Evolutionary conservation across 495 filamentous ascomycete species (phyloP).

Genomic region (Bacidia gigantensis): DNA sequence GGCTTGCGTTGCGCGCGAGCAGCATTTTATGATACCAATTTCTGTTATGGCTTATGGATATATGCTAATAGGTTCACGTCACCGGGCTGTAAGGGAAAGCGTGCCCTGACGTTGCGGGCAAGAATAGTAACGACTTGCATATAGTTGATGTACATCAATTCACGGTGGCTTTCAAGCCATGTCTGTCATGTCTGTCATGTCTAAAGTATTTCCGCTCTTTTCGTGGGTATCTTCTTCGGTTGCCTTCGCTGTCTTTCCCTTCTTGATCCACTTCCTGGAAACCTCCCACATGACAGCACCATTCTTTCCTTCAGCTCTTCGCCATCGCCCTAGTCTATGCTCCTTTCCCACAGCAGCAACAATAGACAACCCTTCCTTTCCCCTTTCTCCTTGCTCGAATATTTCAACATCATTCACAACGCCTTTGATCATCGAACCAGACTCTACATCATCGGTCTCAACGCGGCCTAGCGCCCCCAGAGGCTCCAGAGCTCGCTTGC

Average conservation of each 20-base stretch:
- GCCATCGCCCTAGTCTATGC: slow-evolving; percentile 68
- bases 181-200: too few species aligned
- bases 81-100: too few species aligned
- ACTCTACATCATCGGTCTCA: slow-evolving; percentile 16
- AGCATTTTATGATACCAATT: too few species aligned
- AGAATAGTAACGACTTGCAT: too few species aligned
- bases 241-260: neutral
- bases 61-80: too few species aligned
- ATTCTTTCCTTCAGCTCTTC: slow-evolving; percentile 53
- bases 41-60: too few species aligned
- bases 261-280: slow-evolving; percentile 27
- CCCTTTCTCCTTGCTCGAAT: slow-evolving; percentile 60
- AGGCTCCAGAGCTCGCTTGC: slow-evolving; percentile 64
- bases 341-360: slow-evolving; percentile 78
- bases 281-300: slow-evolving; percentile 72
- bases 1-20: too few species aligned
- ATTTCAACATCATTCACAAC: slow-evolving; percentile 76
- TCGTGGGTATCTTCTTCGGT: neutral
- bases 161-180: too few species aligned
- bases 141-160: too few species aligned
- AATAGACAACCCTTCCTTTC: slow-evolving; percentile 60
- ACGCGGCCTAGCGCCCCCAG: slow-evolving; percentile 36
- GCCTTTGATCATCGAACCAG: slow-evolving; percentile 40
- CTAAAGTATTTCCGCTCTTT: neutral
- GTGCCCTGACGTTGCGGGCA: too few species aligned